A percentile compares a stretch with the other conserved stretches of the same genome.
phyloP scores from a whole-genome alignment of 106 monocot genomes.

The Alisma plantagoaquatica region DNA sequence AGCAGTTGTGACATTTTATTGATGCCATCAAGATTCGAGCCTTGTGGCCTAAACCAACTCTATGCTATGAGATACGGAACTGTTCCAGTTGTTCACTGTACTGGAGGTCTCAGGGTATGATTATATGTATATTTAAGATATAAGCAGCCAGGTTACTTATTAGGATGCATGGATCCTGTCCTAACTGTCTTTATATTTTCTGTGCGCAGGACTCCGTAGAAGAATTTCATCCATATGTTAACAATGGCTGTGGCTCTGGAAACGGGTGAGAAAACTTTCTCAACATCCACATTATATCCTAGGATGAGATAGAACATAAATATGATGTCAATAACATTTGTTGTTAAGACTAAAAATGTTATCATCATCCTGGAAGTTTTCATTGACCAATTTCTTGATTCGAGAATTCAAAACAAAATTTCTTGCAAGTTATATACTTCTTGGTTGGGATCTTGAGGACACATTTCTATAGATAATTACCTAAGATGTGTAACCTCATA shows the following conservation, averaged over 20 bases:
- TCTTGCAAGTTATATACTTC: too few species aligned
- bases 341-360: too few species aligned
- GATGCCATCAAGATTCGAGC: constrained; percentile 95
- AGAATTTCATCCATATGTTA: constrained; percentile 55
- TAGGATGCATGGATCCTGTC: background rate
- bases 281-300: too few species aligned
- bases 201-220: constrained; percentile 63
- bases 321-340: too few species aligned
- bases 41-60: constrained; percentile 86
- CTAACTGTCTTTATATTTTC: background rate
- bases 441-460: too few species aligned
- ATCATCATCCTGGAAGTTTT: too few species aligned
- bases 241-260: constrained; percentile 51
- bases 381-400: too few species aligned
- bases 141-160: background rate
- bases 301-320: too few species aligned
- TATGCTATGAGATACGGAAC: constrained; percentile 94
- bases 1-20: constrained; percentile 85
- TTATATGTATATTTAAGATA: background rate
- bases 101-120: constrained; percentile 79
- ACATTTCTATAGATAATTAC: too few species aligned
- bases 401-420: too few species aligned
- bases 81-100: constrained; percentile 68
- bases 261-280: constrained; percentile 40
- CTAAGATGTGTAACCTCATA: too few species aligned